A percentile compares a stretch with the other conserved stretches of the same genome.
Evolutionary conservation across 306 rosid species (phyloP).

Genomic region (Prunus padus): DNA sequence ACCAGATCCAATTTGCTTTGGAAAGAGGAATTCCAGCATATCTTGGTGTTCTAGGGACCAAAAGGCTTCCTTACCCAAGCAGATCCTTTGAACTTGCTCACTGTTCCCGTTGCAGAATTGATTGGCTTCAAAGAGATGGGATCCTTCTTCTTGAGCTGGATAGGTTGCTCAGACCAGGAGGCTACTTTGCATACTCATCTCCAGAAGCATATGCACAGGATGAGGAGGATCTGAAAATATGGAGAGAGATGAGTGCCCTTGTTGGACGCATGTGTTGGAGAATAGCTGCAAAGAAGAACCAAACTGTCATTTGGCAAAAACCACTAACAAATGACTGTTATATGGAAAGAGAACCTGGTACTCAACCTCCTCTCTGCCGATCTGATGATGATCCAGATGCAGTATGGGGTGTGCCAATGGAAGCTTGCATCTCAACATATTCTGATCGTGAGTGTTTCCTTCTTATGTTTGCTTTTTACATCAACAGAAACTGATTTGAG

Average conservation of each 20-base stretch:
- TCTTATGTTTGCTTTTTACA: constrained; percentile 2
- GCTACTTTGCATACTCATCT: constrained; percentile 93
- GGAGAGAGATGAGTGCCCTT: constrained; percentile 90
- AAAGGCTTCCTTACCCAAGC: constrained; percentile 98
- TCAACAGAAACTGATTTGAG: background rate
- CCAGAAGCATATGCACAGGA: constrained; percentile 99
- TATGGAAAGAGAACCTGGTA: constrained; percentile 69
- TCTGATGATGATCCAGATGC: constrained; percentile 85
- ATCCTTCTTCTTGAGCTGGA: constrained; percentile 90
- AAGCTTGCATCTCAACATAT: constrained; percentile 81
- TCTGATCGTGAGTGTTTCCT: constrained; percentile 64
- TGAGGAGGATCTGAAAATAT: constrained; percentile 89
- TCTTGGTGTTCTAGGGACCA: constrained; percentile 92
- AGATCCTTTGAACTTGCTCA: constrained; percentile 97
- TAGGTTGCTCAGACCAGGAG: constrained; percentile 83
- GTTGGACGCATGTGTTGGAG: constrained; percentile 89
- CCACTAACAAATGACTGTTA: constrained; percentile 89
- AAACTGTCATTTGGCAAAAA: constrained; percentile 97
- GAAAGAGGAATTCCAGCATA: constrained; percentile 97
- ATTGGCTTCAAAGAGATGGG: constrained; percentile 98
- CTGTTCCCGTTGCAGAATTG: constrained; percentile 96
- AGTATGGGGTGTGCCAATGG: constrained; percentile 85
- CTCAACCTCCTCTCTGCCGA: constrained; percentile 85
- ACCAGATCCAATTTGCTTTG: constrained; percentile 94
- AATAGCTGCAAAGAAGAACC: constrained; percentile 74